Base-by-base conservation (phyloP, 2,329 filamentous ascomycete species). In the Monilinia fructicola region DNA sequence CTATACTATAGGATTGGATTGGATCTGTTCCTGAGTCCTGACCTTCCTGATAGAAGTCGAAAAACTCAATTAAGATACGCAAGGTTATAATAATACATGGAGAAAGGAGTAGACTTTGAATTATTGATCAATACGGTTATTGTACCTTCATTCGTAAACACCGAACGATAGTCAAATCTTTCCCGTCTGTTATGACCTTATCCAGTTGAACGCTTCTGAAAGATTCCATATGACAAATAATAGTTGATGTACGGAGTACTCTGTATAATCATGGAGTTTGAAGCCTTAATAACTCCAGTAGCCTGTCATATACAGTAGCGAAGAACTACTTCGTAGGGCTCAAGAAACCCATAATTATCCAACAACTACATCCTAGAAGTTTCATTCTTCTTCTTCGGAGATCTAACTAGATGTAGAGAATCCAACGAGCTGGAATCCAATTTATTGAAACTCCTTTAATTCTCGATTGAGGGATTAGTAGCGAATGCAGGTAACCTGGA, bases 271-370 rank as follows among this genome's bases (percentile, higher is more conserved):
- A 44, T 46, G 40, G 26, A 6, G 11, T 59, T 21, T 31, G 55
- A 46, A 31, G 26, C 16, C 18, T n/a, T 46, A 10, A 31, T 58
- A 46, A 21, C 23, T 31, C 4, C 6, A 55, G 31, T 31, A 10
- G 10, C 31, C 26, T 46, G 28, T 59, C 55, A 46, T 12, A 35
- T 46, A n/a, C n/a, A n/a, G n/a, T n/a, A 35, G n/a, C 40, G 11
- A 59, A 59, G 26, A 59, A 46, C 55, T 46, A 23, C 40, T 44
- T 31, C 42, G 31, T 35, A 58, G 23, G 40, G 38, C 38, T 58
- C 11, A 28, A 44, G 18, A 23, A 58, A 31, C 23, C n/a, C 40
- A 58, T 44, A 12, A 11, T 21, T 23, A n/a, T n/a, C n/a, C n/a
- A 28, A 26, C 38, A 44, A 21, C 16, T 12, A 58, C 23, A 58